phyloP scores from a whole-genome alignment of 768 basidiomycete genomes.

The Termitomyces eurrhizus region DNA sequence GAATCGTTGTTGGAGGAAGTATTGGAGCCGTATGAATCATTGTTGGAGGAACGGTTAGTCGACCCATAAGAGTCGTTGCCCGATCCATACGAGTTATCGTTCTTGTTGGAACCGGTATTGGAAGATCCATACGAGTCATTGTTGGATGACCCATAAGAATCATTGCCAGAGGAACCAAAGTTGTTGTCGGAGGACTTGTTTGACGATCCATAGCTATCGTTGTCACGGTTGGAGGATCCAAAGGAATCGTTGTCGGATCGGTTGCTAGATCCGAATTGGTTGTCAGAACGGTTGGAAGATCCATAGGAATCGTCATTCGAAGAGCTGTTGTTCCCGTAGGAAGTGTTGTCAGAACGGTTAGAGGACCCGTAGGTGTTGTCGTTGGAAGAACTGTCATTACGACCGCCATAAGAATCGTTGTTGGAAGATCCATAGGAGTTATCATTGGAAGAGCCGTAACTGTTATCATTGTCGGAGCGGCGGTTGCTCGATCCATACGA shows the following conservation, averaged over 20 bases:
- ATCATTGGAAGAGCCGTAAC: constrained; percentile 5
- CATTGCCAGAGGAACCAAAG: constrained; percentile 20
- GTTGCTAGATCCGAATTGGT: constrained; percentile 9
- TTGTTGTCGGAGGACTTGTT: constrained; percentile 21
- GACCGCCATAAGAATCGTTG: constrained; percentile 13
- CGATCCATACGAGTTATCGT: constrained; percentile 14
- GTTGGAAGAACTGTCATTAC: constrained; percentile 18
- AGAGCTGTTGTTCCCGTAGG: constrained; percentile 12
- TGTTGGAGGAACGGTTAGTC: constrained; percentile 7
- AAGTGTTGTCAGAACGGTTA: constrained; percentile 17
- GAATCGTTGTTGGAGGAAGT: constrained; percentile 9
- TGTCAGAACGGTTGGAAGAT: constrained; percentile 11
- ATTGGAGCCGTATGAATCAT: background rate
- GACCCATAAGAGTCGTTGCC: background rate
- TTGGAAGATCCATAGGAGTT: constrained; percentile 17
- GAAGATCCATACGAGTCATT: constrained; percentile 5
- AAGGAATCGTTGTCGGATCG: constrained; percentile 16
- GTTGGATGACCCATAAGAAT: constrained; percentile 14
- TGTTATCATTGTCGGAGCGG: constrained; percentile 10
- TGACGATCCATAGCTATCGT: constrained; percentile 25
- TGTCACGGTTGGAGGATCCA: constrained; percentile 15
- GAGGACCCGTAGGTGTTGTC: constrained; percentile 21
- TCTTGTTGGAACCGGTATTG: constrained; percentile 17
- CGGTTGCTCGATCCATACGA: constrained; percentile 17
- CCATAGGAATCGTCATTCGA: constrained; percentile 7